Evolutionary conservation across 1,284 basidiomycete species (phyloP).

Genomic region (Apiotrichum brassicae): DNA sequence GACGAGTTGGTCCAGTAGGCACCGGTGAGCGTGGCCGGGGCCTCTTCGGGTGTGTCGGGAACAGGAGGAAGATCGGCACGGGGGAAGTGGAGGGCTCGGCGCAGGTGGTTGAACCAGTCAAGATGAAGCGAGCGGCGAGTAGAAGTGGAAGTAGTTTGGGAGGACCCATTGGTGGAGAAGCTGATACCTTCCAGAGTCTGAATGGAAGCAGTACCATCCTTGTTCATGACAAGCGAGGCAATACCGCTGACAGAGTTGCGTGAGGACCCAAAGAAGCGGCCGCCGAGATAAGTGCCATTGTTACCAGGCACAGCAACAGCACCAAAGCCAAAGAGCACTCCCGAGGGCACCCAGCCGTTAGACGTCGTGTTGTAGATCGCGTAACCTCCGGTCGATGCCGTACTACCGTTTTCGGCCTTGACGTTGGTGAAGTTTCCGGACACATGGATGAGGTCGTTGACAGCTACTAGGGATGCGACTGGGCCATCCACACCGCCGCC

Average conservation of each 20-base stretch:
- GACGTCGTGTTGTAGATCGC: constrained; percentile 67
- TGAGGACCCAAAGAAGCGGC: constrained; percentile 46
- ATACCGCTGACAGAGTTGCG: constrained; percentile 46
- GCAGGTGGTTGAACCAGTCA: constrained; percentile 31
- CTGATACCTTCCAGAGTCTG: constrained; percentile 26
- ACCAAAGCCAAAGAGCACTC: constrained; percentile 67
- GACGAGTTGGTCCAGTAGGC: constrained; percentile 82
- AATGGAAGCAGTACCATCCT: constrained; percentile 32
- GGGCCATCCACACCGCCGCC: constrained; percentile 69
- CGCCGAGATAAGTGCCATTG: constrained; percentile 44
- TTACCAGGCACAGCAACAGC: constrained; percentile 58
- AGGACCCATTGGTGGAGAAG: constrained; percentile 26
- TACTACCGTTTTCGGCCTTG: constrained; percentile 46
- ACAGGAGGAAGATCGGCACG: constrained; percentile 51
- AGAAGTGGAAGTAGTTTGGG: constrained; percentile 5
- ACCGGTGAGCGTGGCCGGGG: constrained; percentile 77
- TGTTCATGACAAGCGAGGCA: constrained; percentile 42
- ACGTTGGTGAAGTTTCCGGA: constrained; percentile 68
- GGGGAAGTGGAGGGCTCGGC: constrained; percentile 34
- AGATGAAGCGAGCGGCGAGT: neutral
- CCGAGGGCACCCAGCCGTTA: constrained; percentile 62
- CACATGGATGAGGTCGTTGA: constrained; percentile 54
- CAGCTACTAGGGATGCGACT: constrained; percentile 54
- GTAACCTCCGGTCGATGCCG: constrained; percentile 58
- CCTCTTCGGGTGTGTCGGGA: constrained; percentile 53